These are phyloP conservation scores for Kodamaea ohmeri DNA, from an alignment of 1,139 yeast genomes.

Conservation along the genomic window DNA sequence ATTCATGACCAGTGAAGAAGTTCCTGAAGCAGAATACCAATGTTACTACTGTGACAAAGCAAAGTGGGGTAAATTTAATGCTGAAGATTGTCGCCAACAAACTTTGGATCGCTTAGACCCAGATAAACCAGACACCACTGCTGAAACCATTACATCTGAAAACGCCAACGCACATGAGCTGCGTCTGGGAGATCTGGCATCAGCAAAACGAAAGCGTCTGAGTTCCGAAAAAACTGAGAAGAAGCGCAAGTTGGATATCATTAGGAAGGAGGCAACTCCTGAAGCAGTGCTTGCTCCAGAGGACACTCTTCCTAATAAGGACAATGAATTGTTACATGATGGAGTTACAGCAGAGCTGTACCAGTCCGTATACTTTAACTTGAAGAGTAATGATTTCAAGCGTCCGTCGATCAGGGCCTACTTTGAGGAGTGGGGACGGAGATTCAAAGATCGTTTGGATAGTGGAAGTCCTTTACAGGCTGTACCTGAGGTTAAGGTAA, in stretches of 20 bases:
- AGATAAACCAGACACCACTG: conserved; percentile 5
- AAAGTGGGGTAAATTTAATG: conserved; percentile 49
- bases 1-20: conserved; percentile 65
- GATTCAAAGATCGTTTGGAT: conserved; percentile 15
- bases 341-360: conserved; percentile 48
- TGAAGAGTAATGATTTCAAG: conserved; percentile 48
- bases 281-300: conserved; percentile 4
- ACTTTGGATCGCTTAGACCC: conserved; percentile 35
- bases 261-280: conserved; percentile 8
- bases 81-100: conserved; percentile 37
- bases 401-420: conserved; percentile 32
- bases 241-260: conserved; percentile 16
- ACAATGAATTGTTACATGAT: conserved; percentile 39
- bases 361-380: conserved; percentile 49
- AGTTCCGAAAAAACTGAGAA: conserved; percentile 26
- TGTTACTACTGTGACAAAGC: conserved; percentile 75
- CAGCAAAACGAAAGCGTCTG: conserved; percentile 27
- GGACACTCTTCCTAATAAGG: conserved; percentile 34
- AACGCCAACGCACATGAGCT: not conserved
- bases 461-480: not conserved
- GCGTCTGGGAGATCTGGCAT: conserved; percentile 1
- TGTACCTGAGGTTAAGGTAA: conserved; percentile 20
- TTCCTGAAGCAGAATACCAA: conserved; percentile 74
- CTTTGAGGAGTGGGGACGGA: conserved; percentile 24
- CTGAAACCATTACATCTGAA: conserved; percentile 1